Evolutionary conservation across 2,329 filamentous ascomycete species (phyloP).

Genomic region (Cladosporium cucumerinum): DNA sequence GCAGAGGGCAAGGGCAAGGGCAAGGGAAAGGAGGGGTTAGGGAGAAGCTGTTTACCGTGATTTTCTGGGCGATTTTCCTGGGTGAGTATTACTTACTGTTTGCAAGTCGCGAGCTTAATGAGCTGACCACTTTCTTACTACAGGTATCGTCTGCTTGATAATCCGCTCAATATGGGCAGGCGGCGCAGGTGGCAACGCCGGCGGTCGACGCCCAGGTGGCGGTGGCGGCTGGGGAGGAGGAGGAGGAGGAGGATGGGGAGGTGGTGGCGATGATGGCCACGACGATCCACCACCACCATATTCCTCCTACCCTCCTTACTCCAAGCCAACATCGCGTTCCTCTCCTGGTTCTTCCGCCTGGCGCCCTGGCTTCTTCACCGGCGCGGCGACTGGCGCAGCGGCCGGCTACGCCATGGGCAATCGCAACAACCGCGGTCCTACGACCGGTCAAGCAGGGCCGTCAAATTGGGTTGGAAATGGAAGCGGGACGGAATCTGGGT

Average conservation of each 20-base stretch:
- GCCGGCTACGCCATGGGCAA: constrained; percentile 63
- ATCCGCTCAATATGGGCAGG: constrained; percentile 30
- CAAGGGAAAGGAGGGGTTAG: constrained; percentile 68
- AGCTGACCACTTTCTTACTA: constrained; percentile 1
- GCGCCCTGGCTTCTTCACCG: constrained; percentile 73
- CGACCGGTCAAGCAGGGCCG: constrained; percentile 36
- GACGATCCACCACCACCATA: constrained; percentile 52
- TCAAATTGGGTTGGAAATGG: constrained; percentile 28
- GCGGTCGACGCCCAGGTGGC: constrained; percentile 27
- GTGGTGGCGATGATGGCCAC: constrained; percentile 39
- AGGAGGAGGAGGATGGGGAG: constrained; percentile 41
- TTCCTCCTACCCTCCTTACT: constrained; percentile 23
- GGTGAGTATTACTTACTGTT: constrained; percentile 26
- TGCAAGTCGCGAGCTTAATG: not conserved
- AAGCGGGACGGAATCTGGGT: not conserved
- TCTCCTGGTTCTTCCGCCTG: constrained; percentile 43
- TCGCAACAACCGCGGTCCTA: constrained; percentile 22
- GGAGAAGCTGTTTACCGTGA: constrained; percentile 27
- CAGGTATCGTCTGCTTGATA: constrained; percentile 31
- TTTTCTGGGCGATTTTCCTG: constrained; percentile 64
- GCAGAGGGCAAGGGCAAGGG: constrained; percentile 45
- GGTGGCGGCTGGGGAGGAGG: constrained; percentile 41
- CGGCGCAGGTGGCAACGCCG: constrained; percentile 8
- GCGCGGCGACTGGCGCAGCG: constrained; percentile 64
- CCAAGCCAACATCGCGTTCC: constrained; percentile 4